Evolutionary conservation across 2,329 filamentous ascomycete species (phyloP), one percentile per base, ranked within the genome.

Genomic region (Epichloe typhina): DNA sequence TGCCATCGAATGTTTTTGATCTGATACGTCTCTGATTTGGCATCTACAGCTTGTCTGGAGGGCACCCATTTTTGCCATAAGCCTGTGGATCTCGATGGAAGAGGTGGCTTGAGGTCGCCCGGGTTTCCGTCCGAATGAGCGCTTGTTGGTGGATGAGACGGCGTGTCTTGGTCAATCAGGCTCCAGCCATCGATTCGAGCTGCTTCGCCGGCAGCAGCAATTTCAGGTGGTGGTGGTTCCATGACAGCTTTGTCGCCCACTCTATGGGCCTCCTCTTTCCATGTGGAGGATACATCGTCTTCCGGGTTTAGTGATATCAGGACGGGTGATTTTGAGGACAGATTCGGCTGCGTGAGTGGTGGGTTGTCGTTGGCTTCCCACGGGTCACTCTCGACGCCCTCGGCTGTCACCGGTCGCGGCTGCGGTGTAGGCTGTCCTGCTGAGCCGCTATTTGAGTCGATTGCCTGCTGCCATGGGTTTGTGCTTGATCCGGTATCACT

Each of bases 1-100:
- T 82, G 74, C 90, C 91, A 97, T 54, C 79, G 82, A 54, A 97
- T 83, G 53, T 90, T 89, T 63, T 95, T 94, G 64, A 97, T 90
- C 51, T 89, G 85, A 60, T 98, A 97, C 1, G 88, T 93, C 65
- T 96, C 89, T 0, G 74, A 69, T 57, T 74, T 75, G 44, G 66
- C 69, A n/a, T 70, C 65, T 3, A 70, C 64, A 1, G 70, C 67
- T 1, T 69, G 64, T 36, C 71, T 66, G 1, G 72, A 69, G 0
- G 70, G 68, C 15, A 60, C 58, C 65, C 65, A 69, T 44, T 57
- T 55, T 7, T 63, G 64, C 3, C 61, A 58, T 40, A 58, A 59
- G 35, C 57, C 59, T 17, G 59, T 54, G 13, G 57, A 53, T 42
- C 68, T 63, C 0, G 71, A 67, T 3, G 72, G 73, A 9, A 73